phyloP scores from a whole-genome alignment of 129 eudicot species.

The Heracleum sosnowskyi region DNA sequence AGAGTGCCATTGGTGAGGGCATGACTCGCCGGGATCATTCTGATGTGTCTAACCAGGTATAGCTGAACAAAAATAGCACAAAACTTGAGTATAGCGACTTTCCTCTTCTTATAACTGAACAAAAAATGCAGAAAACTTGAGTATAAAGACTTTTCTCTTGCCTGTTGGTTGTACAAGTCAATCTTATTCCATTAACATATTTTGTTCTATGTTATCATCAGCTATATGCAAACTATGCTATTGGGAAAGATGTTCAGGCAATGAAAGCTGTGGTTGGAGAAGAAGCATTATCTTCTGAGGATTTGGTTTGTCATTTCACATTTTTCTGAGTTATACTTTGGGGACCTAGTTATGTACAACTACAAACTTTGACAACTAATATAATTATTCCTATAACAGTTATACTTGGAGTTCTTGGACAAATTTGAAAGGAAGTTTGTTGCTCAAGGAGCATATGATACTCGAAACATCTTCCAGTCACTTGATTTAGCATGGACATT shows the following conservation, averaged over 20 bases:
- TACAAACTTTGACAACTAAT: neutral
- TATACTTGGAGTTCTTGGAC: constrained; percentile 93
- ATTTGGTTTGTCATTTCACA: constrained; percentile 61
- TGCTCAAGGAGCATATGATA: constrained; percentile 98
- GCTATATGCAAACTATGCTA: constrained; percentile 97
- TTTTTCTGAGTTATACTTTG: neutral
- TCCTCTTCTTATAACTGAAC: constrained; percentile 4
- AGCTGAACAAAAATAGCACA: constrained; percentile 3
- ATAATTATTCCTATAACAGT: constrained; percentile 27
- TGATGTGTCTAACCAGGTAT: constrained; percentile 97
- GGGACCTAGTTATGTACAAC: neutral
- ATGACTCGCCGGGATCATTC: constrained; percentile 99
- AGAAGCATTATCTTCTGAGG: constrained; percentile 99
- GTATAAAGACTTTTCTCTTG: neutral
- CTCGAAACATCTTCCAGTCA: constrained; percentile 94
- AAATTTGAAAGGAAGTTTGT: constrained; percentile 98
- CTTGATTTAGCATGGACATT: constrained; percentile 97
- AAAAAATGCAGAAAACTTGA: constrained; percentile 2
- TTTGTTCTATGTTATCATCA: constrained; percentile 18
- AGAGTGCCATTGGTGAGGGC: constrained; percentile 99
- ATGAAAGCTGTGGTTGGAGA: constrained; percentile 99
- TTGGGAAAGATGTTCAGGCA: constrained; percentile 98
- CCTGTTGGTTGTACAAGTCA: neutral
- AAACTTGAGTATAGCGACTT: neutral
- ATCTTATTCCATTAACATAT: neutral